Evolutionary conservation across 768 basidiomycete species (phyloP).

Genomic region (Tylopilus intermedius): DNA sequence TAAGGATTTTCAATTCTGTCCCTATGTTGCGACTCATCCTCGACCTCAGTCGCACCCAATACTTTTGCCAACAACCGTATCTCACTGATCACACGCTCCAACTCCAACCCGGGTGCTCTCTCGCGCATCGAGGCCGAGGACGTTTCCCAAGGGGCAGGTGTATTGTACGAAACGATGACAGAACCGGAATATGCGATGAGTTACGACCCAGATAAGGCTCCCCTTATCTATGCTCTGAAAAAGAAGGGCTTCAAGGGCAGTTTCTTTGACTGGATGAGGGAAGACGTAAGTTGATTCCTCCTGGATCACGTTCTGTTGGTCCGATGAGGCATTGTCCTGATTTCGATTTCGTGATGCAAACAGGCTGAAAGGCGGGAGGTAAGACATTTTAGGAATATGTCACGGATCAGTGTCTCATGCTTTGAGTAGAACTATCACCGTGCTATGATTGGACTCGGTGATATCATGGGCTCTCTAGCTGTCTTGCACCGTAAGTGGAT

Average conservation of each 20-base stretch:
- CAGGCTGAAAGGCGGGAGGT: constrained; percentile 18
- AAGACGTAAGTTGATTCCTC: constrained; percentile 14
- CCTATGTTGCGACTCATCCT: background rate
- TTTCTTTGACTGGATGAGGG: constrained; percentile 22
- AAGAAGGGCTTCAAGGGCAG: constrained; percentile 12
- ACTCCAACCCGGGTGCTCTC: constrained; percentile 9
- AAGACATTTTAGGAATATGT: background rate
- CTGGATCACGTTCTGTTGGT: background rate
- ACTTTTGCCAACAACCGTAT: constrained; percentile 33
- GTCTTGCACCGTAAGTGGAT: constrained; percentile 20
- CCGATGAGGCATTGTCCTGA: background rate
- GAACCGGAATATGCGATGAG: constrained; percentile 23
- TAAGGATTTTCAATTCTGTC: background rate
- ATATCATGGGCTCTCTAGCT: constrained; percentile 22
- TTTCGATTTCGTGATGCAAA: background rate
- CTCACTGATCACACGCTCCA: constrained; percentile 24
- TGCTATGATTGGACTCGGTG: constrained; percentile 20
- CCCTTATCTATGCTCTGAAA: constrained; percentile 17
- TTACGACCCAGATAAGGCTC: constrained; percentile 20
- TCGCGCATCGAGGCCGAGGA: constrained; percentile 8
- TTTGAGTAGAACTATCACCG: constrained; percentile 18
- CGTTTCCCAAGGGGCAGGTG: constrained; percentile 9
- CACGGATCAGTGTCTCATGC: background rate
- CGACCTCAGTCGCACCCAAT: constrained; percentile 20
- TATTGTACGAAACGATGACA: constrained; percentile 23